Base-by-base conservation (phyloP, 179 eudicot genomes). In the Amaranthus tricolor region DNA sequence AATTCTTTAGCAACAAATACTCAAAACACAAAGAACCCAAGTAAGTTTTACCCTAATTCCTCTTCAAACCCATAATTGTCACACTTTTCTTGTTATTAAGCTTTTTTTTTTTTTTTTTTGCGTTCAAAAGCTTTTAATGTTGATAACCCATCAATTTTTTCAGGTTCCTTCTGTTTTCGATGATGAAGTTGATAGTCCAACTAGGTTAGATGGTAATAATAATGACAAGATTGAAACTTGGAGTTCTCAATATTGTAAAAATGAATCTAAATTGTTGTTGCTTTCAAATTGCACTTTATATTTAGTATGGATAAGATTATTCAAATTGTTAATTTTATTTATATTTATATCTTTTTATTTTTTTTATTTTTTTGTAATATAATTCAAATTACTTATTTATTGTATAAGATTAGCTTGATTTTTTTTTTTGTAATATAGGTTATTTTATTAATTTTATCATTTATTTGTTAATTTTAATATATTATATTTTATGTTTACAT, bases 221-320 rank as follows among this genome's bases (percentile, higher is more conserved):
- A 24, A 24, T 24, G 31, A 78, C 76, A 86, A 85, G 80, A 63
- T 89, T 6, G 90, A 89, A 66, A 84, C 96, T 0, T 92, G 97
- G 96, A 92, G 78, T 78, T 90, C 90, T 52, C 87, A 85, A 79
- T 92, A 92, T 48, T 74, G 74, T 66, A 88, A 96, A 14, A 96
- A 85, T 53, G 89, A 94, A 61, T 74, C 86, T 51, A 81, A 76
- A 24, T 79, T 86, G n/a, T n/a, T 45, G 89, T 94, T 53, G 94
- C 92, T 47, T 89, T 89, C 60, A 76, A 82, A 40, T 24, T 24
- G 31, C 31, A 24, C 1, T 24, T 24, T 24, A 24, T 1, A 24
- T 24, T 24, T 24, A 24, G 31, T 24, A 24, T 24, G 31, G 1
- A 24, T 1, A 24, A 24, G 31, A 24, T 24, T 24, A 24, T 24